Conservation (phyloP, 768 basidiomycete genomes). For the Tephrocybe sp. region DNA sequence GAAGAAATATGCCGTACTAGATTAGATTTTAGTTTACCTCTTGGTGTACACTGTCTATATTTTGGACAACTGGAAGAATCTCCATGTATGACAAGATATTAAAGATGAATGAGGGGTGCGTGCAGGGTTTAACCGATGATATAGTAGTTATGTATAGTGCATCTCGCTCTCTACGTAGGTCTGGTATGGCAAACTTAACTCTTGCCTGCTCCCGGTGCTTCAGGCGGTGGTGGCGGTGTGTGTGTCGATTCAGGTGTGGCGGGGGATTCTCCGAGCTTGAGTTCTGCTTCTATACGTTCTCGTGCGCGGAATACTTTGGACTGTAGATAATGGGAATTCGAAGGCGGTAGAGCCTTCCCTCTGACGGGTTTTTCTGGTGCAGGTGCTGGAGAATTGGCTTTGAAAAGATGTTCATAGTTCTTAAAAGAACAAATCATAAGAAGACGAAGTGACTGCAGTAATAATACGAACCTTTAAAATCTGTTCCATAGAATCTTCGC, state of each 20-base stretch:
- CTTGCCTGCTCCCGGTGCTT: conserved; percentile 13
- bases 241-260: conserved; percentile 10
- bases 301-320: conserved; percentile 95
- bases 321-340: conserved; percentile 89
- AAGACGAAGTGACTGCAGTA: not conserved
- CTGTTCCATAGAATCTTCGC: conserved; percentile 62
- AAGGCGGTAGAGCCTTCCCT: conserved; percentile 41
- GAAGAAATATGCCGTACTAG: conserved; percentile 87
- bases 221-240: conserved; percentile 18
- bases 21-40: conserved; percentile 35
- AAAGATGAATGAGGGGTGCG: conserved; percentile 15
- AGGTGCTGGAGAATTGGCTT: conserved; percentile 77
- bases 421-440: conserved; percentile 28
- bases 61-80: not conserved
- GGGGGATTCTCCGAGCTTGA: conserved; percentile 21
- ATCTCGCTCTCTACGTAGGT: not conserved
- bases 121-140: conserved; percentile 13
- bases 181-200: conserved; percentile 3
- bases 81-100: conserved; percentile 7
- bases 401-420: conserved; percentile 94
- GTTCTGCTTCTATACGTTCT: conserved; percentile 93
- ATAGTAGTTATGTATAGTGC: conserved; percentile 9
- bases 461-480: conserved; percentile 61
- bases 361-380: conserved; percentile 44
- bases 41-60: not conserved